Percentiles rank a stretch among this genome's conserved stretches.
Conservation (phyloP, 2,329 filamentous ascomycete species). For the Ophiostoma triangulosporum region DNA sequence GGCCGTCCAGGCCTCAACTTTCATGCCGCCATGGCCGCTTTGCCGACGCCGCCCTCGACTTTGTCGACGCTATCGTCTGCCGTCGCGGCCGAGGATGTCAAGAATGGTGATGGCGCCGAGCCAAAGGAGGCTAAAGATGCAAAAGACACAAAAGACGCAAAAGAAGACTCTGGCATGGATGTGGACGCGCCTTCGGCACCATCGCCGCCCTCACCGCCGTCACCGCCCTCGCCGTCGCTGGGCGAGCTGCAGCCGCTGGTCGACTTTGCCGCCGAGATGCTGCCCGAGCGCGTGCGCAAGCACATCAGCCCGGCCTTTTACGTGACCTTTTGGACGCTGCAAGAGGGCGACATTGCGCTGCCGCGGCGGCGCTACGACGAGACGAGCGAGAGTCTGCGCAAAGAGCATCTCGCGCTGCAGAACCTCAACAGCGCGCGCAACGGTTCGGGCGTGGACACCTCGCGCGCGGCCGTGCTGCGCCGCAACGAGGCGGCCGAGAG, state of each 20-base stretch:
- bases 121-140: neutral
- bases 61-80: neutral
- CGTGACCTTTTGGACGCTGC: slow-evolving; percentile 82
- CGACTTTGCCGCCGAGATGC: slow-evolving; percentile 46
- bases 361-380: slow-evolving; percentile 65
- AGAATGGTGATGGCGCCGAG: neutral
- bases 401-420: slow-evolving; percentile 52
- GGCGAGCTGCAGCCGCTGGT: slow-evolving; percentile 53
- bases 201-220: slow-evolving; percentile 19
- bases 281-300: slow-evolving; percentile 52
- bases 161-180: neutral
- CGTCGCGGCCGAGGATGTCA: neutral
- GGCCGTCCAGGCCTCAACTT: slow-evolving; percentile 60
- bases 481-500: slow-evolving; percentile 59
- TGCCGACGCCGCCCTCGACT: neutral
- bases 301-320: slow-evolving; percentile 71
- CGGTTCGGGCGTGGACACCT: slow-evolving; percentile 43
- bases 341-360: slow-evolving; percentile 67
- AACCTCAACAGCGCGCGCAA: slow-evolving; percentile 38
- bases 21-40: slow-evolving; percentile 27
- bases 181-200: neutral
- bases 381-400: slow-evolving; percentile 56
- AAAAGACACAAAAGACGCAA: neutral
- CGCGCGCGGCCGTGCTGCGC: slow-evolving; percentile 47
- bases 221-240: slow-evolving; percentile 35